A percentile compares a stretch with the other conserved stretches of the same genome.
These are phyloP conservation scores for Boletus austroedulis DNA, from an alignment of 1,284 basidiomycete genomes.

Conservation along the genomic window DNA sequence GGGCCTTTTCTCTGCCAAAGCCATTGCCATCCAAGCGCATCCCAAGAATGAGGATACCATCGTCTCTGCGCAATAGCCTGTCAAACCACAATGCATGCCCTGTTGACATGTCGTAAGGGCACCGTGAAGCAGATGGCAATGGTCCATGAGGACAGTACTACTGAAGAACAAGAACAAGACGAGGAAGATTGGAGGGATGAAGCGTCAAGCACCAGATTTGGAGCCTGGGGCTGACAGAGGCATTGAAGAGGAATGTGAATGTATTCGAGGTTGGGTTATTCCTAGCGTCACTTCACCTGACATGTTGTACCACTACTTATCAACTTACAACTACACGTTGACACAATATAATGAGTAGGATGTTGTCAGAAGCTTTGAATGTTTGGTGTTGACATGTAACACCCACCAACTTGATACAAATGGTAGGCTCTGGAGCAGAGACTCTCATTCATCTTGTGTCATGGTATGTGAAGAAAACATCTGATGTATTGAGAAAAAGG, in stretches of 20 bases:
- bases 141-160: conserved; percentile 50
- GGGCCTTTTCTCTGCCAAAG: conserved; percentile 83
- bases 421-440: too few relatives aligned
- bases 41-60: conserved; percentile 92
- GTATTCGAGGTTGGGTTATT: conserved; percentile 85
- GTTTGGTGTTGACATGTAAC: too few relatives aligned
- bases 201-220: conserved; percentile 91
- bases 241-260: conserved; percentile 65
- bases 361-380: too few relatives aligned
- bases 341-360: too few relatives aligned
- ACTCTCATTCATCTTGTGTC: too few relatives aligned
- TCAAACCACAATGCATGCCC: conserved; percentile 93
- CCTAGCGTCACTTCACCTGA: too few relatives aligned
- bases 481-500: neutral
- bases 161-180: conserved; percentile 54
- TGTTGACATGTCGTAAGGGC: conserved; percentile 80
- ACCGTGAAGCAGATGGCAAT: conserved; percentile 63
- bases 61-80: conserved; percentile 87
- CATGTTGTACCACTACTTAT: too few relatives aligned
- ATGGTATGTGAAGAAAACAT: too few relatives aligned
- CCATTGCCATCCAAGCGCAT: conserved; percentile 87
- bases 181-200: conserved; percentile 76
- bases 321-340: too few relatives aligned
- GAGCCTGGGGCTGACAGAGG: conserved; percentile 76
- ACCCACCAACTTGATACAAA: too few relatives aligned